Base-by-base conservation (phyloP, 768 basidiomycete genomes). In the Amanita subjunquillea region DNA sequence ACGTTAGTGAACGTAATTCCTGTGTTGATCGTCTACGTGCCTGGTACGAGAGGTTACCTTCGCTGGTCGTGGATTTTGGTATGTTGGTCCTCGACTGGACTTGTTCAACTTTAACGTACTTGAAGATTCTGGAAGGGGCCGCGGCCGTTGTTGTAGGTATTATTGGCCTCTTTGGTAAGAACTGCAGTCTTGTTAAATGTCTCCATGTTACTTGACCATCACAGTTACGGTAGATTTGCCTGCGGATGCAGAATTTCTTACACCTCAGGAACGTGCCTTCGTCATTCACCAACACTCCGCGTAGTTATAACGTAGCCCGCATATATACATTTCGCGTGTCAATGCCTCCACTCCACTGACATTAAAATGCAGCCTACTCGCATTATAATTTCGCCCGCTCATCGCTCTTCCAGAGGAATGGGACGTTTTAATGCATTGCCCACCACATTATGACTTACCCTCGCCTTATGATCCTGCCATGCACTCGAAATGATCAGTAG, bases 21-120 rank as follows among this genome's bases (percentile, higher is more conserved):
- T 1, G 81, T 81, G 0, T 63, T 82, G 6, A 58, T 84, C 15
- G 82, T 81, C 0, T 82, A 69, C 48, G 77, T 83, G 78, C 60
- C 65, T 29, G 77, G 76, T 0, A 63, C 63, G 0, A 64, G 59
- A 3, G 74, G 78, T 2, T 59, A 78, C n/a, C 58, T 72, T 17
- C 81, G 79, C 8, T 85, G 83, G 83, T 77, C 77, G 0, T 84
- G 82, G 83, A 84, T 84, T 44, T 83, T 85, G 52, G 79, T 82
- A 55, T 37, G 76, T 62, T 7, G 30, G n/a, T 13, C 25, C 13
- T 15, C 32, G 52, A 5, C 3, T 17, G 9, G 23, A 39, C 30
- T 3, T 3, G n/a, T 4, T 22, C 10, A 12, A 34, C 2, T 15
- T 29, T 15, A 23, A 51, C 50, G 36, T 15, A 49, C 17, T 15